Evolutionary conservation across 306 rosid genomes (phyloP).

Genomic region (Chamaecrista fasciculata): DNA sequence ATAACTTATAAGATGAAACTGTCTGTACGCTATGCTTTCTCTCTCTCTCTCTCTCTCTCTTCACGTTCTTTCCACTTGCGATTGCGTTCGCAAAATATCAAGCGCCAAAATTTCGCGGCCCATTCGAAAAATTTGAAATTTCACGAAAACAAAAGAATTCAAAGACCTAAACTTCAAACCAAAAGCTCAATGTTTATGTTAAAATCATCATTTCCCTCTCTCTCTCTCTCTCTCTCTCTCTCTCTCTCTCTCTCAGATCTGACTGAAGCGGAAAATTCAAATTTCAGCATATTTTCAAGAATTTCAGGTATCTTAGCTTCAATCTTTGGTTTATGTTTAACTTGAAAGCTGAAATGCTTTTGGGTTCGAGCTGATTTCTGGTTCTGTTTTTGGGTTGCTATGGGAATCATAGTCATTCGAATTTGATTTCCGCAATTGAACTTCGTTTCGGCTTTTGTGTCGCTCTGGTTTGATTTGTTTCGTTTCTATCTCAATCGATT

Average conservation of each 20-base stretch:
- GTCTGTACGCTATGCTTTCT: background rate
- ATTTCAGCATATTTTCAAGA: background rate
- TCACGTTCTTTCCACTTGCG: background rate
- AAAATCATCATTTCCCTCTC: background rate
- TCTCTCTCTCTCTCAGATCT: constrained; percentile 19
- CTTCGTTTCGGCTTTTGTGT: background rate
- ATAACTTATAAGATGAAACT: no score
- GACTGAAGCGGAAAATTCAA: background rate
- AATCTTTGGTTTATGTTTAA: background rate
- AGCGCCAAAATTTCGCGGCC: constrained; percentile 61
- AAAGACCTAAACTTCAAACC: constrained; percentile 2
- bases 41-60: no score
- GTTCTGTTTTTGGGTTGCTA: background rate
- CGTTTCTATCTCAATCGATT: constrained; percentile 25
- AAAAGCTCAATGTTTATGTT: background rate
- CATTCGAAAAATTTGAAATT: constrained; percentile 34
- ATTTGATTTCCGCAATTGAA: background rate
- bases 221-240: background rate
- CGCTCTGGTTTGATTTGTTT: background rate
- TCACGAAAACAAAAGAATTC: constrained; percentile 1
- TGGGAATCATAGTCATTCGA: background rate
- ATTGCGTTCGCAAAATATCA: background rate
- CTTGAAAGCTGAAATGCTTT: no score
- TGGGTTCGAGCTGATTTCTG: background rate
- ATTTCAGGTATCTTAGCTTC: constrained; percentile 31